phyloP scores from a whole-genome alignment of 2,329 filamentous ascomycete species.

The Conoideocrella luteorostrata region DNA sequence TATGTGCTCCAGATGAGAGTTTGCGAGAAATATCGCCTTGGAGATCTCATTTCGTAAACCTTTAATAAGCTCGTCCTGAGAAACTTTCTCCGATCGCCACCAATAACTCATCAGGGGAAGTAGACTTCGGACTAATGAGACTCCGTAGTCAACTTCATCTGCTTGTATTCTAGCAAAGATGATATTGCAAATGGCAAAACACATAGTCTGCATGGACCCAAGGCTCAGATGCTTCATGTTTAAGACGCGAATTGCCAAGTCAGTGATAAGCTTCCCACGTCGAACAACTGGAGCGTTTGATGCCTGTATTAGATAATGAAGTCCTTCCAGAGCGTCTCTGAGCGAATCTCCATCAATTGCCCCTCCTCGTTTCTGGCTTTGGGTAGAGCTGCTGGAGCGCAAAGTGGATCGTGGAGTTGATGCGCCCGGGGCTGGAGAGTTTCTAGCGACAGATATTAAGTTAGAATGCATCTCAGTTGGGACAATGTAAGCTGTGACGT shows the following conservation, averaged over 20 bases:
- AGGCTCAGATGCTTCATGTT: slow-evolving; percentile 50
- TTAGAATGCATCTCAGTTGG: slow-evolving; percentile 28
- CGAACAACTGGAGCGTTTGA: slow-evolving; percentile 61
- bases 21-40: slow-evolving; percentile 60
- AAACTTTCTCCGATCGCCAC: slow-evolving; percentile 67
- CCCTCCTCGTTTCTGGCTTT: slow-evolving; percentile 22
- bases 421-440: slow-evolving; percentile 39
- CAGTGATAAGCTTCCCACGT: slow-evolving; percentile 49
- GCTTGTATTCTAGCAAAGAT: slow-evolving; percentile 60
- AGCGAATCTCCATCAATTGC: slow-evolving; percentile 26
- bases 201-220: slow-evolving; percentile 60
- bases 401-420: slow-evolving; percentile 21
- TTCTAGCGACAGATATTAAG: neutral
- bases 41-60: slow-evolving; percentile 72
- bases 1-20: slow-evolving; percentile 56
- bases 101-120: slow-evolving; percentile 67
- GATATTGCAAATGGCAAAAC: slow-evolving; percentile 69
- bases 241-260: slow-evolving; percentile 54
- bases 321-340: slow-evolving; percentile 48
- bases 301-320: slow-evolving; percentile 56
- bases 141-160: slow-evolving; percentile 60
- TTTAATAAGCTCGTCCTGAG: slow-evolving; percentile 54
- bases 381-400: slow-evolving; percentile 22
- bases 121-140: slow-evolving; percentile 51
- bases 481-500: slow-evolving; percentile 47